Conservation (phyloP, 2,329 filamentous ascomycete species). For the Aspergillus intermedius region DNA sequence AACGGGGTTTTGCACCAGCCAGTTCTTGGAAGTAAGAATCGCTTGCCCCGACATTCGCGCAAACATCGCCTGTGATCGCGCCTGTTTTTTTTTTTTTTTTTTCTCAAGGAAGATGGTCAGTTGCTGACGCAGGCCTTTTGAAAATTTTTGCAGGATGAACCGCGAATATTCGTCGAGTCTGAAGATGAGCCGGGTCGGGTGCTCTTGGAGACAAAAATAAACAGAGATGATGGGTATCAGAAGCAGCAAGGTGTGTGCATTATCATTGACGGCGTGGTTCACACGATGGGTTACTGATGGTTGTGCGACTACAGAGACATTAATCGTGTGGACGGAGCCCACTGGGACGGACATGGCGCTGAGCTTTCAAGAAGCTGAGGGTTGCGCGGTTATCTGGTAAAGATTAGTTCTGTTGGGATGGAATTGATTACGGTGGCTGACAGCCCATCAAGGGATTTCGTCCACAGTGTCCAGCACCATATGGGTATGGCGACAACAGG, state of each 20-base stretch:
- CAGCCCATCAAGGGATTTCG: conserved; percentile 66
- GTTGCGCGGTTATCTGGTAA: conserved; percentile 87
- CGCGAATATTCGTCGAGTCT: conserved; percentile 82
- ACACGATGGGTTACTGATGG: conserved; percentile 13
- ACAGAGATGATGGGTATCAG: conserved; percentile 92
- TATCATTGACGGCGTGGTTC: conserved; percentile 15
- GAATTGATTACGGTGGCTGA: conserved; percentile 12
- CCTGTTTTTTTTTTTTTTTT: conserved; percentile 1
- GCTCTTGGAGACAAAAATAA: conserved; percentile 81
- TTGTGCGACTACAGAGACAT: conserved; percentile 60
- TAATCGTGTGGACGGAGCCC: conserved; percentile 96
- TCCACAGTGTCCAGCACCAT: conserved; percentile 75
- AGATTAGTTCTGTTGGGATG: conserved; percentile 2
- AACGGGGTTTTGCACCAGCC: conserved; percentile 87
- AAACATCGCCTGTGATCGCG: conserved; percentile 13
- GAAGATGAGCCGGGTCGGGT: conserved; percentile 82
- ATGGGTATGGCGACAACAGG: conserved; percentile 56
- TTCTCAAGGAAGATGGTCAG: background rate
- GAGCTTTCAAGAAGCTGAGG: conserved; percentile 95
- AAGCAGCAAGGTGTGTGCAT: conserved; percentile 77
- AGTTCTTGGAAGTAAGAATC: conserved; percentile 61
- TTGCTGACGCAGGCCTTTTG: background rate
- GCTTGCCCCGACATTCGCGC: conserved; percentile 8
- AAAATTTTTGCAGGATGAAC: conserved; percentile 58
- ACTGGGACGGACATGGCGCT: conserved; percentile 93